Conservation (phyloP, 441 rosid genomes). For the Brassica hybrid region DNA sequence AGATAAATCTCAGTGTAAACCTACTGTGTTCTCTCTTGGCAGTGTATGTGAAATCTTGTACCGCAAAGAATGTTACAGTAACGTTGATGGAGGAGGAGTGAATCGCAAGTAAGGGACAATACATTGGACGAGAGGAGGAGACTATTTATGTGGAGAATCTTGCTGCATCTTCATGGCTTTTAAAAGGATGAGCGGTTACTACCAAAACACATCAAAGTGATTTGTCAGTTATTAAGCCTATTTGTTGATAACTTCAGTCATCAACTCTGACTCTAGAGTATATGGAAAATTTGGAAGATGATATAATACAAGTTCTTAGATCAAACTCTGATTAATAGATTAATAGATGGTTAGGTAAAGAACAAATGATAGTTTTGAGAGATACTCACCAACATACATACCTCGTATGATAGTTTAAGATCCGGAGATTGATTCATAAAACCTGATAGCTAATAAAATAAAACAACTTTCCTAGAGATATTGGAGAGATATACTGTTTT, state of each 20-base stretch:
- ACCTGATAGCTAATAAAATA: neutral
- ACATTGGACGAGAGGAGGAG: neutral
- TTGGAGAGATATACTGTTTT: neutral
- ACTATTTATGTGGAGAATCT: neutral
- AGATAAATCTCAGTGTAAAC: neutral
- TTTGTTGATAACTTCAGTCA: neutral
- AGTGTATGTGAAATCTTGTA: neutral
- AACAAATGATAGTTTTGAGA: neutral
- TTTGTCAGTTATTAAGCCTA: neutral
- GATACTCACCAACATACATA: neutral
- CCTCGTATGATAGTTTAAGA: neutral
- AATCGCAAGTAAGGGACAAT: neutral
- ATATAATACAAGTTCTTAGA: conserved; percentile 1
- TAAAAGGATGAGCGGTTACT: neutral
- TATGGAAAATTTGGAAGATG: neutral
- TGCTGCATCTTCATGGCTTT: neutral
- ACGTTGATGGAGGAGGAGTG: too few relatives aligned
- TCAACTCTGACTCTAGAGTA: neutral
- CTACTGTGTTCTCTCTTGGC: neutral
- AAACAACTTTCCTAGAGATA: neutral
- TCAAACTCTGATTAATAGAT: conserved; percentile 1
- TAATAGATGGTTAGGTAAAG: neutral
- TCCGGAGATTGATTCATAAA: neutral
- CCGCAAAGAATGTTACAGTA: too few relatives aligned
- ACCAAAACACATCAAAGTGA: neutral